Evolutionary conservation across 257 asterid species (phyloP).

Genomic region (Solanum sejunctum): DNA sequence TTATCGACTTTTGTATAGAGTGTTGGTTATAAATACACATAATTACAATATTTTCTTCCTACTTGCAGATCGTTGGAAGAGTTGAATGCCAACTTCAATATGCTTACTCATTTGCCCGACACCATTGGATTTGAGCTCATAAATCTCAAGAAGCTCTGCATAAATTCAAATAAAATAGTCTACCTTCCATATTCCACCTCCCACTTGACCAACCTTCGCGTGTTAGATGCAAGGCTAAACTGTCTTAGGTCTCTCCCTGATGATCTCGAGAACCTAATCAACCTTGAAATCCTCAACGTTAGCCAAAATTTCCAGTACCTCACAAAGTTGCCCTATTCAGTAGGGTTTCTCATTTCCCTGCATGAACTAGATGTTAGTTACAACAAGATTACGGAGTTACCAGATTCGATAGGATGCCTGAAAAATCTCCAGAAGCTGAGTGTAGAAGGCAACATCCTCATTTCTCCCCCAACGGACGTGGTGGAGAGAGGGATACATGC

Average conservation of each 20-base stretch:
- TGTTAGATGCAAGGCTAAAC: conserved; percentile 72
- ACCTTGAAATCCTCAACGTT: conserved; percentile 54
- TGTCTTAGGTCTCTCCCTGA: conserved; percentile 71
- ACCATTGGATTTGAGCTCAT: conserved; percentile 70
- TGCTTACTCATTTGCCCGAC: conserved; percentile 53
- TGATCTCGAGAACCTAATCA: conserved; percentile 70
- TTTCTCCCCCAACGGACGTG: conserved; percentile 54
- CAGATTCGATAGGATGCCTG: conserved; percentile 71
- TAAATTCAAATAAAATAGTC: conserved; percentile 65
- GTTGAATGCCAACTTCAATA: conserved; percentile 74
- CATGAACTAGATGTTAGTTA: conserved; percentile 73
- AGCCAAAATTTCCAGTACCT: conserved; percentile 87
- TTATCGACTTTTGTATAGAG: too few relatives aligned
- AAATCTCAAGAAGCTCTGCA: conserved; percentile 49
- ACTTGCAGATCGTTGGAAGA: conserved; percentile 64
- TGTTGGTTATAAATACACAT: too few relatives aligned
- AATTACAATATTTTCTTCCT: not conserved
- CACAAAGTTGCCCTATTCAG: conserved; percentile 49
- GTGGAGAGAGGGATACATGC: conserved; percentile 49
- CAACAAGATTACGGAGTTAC: conserved; percentile 51
- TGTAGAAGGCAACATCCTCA: conserved; percentile 72
- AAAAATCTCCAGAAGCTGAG: conserved; percentile 58
- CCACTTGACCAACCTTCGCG: conserved; percentile 62
- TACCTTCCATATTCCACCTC: conserved; percentile 73
- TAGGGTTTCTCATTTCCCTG: conserved; percentile 72